A percentile compares a stretch with the other conserved stretches of the same genome.
Conservation (phyloP, 192 early-diverging fungal genomes). For the Coemansia sp. region DNA sequence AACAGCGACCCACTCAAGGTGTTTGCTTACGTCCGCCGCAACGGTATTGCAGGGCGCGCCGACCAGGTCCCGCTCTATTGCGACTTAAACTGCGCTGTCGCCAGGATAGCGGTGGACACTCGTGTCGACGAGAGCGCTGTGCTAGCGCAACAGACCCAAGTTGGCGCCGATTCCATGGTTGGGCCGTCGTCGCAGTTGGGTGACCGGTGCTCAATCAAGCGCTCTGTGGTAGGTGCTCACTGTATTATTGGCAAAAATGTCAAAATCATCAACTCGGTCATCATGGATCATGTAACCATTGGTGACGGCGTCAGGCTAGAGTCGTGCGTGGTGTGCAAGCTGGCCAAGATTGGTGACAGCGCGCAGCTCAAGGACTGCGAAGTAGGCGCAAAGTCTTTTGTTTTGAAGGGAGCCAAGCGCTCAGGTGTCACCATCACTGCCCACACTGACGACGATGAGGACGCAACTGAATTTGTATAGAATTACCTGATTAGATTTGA, state of each 20-base stretch:
- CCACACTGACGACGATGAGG: constrained; percentile 27
- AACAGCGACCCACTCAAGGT: constrained; percentile 56
- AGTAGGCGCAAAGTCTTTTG: constrained; percentile 28
- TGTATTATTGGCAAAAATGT: constrained; percentile 95
- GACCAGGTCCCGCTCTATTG: constrained; percentile 82
- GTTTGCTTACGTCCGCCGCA: constrained; percentile 63
- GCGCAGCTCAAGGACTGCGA: constrained; percentile 88
- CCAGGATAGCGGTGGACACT: constrained; percentile 49
- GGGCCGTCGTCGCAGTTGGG: constrained; percentile 89
- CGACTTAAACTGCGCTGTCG: constrained; percentile 82
- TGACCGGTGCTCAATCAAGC: constrained; percentile 91
- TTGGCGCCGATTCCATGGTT: constrained; percentile 88
- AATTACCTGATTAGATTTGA: background rate
- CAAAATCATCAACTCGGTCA: constrained; percentile 92
- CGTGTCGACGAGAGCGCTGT: constrained; percentile 73
- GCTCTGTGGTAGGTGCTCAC: constrained; percentile 90
- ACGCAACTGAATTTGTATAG: constrained; percentile 22
- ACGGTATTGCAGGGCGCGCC: constrained; percentile 78
- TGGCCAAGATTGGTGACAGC: constrained; percentile 75
- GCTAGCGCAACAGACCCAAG: constrained; percentile 68
- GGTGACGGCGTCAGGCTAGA: constrained; percentile 93
- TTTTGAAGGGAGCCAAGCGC: constrained; percentile 21
- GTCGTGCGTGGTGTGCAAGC: constrained; percentile 81
- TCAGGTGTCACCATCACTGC: constrained; percentile 27
- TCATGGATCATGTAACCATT: constrained; percentile 94